Conservation (phyloP, 495 filamentous ascomycete genomes). For the Aspergillus olivimuriae region DNA sequence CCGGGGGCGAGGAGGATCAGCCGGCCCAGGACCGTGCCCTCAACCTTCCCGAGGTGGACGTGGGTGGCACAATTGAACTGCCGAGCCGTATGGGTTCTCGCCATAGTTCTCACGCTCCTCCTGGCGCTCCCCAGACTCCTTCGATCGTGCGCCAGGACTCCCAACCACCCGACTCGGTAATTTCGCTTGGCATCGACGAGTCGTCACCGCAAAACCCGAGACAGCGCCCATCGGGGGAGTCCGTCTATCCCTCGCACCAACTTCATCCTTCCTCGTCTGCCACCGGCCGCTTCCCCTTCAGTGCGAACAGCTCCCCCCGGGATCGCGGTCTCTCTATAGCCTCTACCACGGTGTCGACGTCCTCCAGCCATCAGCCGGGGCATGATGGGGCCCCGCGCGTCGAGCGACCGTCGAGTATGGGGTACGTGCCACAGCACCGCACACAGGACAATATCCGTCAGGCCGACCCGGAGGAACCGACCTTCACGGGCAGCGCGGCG, state of each 20-base stretch:
- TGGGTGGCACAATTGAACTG: constrained; percentile 55
- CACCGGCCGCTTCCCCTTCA: constrained; percentile 54
- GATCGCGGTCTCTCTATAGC: constrained; percentile 39
- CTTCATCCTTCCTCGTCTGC: constrained; percentile 27
- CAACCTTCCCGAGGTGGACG: constrained; percentile 57
- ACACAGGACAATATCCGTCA: constrained; percentile 53
- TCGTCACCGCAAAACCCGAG: too few relatives aligned
- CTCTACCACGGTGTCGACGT: constrained; percentile 41
- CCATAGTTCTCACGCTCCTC: constrained; percentile 40
- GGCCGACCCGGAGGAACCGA: constrained; percentile 49
- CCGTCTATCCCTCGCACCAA: constrained; percentile 13
- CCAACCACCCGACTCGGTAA: constrained; percentile 24
- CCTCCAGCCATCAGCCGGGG: constrained; percentile 35
- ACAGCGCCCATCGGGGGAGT: constrained; percentile 6
- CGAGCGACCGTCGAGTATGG: constrained; percentile 61
- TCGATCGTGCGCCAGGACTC: constrained; percentile 58
- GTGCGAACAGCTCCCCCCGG: constrained; percentile 42
- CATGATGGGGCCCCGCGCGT: constrained; percentile 18
- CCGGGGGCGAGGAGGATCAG: constrained; percentile 32
- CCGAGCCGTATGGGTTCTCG: constrained; percentile 60
- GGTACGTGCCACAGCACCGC: constrained; percentile 67
- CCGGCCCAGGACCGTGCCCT: constrained; percentile 19
- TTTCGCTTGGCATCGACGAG: constrained; percentile 10
- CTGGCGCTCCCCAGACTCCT: constrained; percentile 26
- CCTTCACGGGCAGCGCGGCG: constrained; percentile 41